phyloP scores from a whole-genome alignment of 495 filamentous ascomycete species.

The Penicillium chermesinum region DNA sequence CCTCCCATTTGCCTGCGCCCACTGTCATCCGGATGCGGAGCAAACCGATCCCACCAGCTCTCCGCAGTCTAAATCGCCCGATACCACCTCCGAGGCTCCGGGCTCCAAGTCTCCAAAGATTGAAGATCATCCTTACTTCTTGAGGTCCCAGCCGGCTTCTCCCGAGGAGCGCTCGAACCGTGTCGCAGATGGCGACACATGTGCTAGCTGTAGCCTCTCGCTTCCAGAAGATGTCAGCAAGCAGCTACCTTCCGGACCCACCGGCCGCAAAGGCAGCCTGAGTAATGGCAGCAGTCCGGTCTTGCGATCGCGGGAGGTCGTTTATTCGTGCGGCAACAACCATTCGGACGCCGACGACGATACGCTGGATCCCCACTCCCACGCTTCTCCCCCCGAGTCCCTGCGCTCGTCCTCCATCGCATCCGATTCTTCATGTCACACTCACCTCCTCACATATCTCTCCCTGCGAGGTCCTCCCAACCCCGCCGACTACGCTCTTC shows the following conservation, averaged over 20 bases:
- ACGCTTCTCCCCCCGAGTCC: conserved; percentile 41
- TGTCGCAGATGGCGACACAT: conserved; percentile 44
- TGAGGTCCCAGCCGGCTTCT: conserved; percentile 31
- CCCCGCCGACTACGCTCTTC: conserved; percentile 72
- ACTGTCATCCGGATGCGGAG: conserved; percentile 53
- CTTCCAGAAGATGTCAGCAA: conserved; percentile 51
- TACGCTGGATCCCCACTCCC: conserved; percentile 29
- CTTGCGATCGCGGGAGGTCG: conserved; percentile 48
- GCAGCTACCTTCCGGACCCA: conserved; percentile 49
- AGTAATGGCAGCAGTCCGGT: conserved; percentile 52
- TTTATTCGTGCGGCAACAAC: conserved; percentile 41
- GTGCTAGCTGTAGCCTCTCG: conserved; percentile 55
- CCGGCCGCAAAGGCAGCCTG: conserved; percentile 46
- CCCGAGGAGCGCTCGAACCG: conserved; percentile 30
- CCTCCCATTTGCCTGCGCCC: conserved; percentile 67
- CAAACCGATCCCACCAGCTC: conserved; percentile 27
- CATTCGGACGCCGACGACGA: conserved; percentile 40
- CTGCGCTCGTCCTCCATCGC: conserved; percentile 41
- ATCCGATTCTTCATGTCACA: conserved; percentile 55
- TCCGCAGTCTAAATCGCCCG: conserved; percentile 15
- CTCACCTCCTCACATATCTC: conserved; percentile 79
- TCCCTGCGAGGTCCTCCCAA: conserved; percentile 75
- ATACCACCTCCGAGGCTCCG: conserved; percentile 4
- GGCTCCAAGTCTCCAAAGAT: conserved; percentile 31
- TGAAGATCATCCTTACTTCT: conserved; percentile 43